Percentiles rank a stretch among this genome's conserved stretches.
phyloP scores from a whole-genome alignment of 2,329 filamentous ascomycete genomes.

The Pseudonectria foliicola region DNA sequence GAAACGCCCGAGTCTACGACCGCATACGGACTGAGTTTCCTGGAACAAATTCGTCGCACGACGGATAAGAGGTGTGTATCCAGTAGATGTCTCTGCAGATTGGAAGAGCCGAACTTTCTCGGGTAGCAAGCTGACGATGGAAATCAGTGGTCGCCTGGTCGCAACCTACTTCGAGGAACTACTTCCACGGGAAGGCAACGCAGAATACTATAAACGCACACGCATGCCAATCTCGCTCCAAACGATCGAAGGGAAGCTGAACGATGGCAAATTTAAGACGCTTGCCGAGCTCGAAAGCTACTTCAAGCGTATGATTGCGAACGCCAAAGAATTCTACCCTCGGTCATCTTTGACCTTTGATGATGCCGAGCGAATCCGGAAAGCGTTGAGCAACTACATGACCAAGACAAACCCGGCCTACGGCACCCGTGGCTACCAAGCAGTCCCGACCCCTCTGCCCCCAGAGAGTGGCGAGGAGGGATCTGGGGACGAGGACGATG shows the following conservation, averaged over 20 bases:
- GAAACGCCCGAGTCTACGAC: slow-evolving; percentile 65
- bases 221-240: slow-evolving; percentile 73
- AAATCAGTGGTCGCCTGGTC: slow-evolving; percentile 62
- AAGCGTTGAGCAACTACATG: slow-evolving; percentile 84
- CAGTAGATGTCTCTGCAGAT: not conserved
- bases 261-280: slow-evolving; percentile 58
- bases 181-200: slow-evolving; percentile 54
- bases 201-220: slow-evolving; percentile 72
- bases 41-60: slow-evolving; percentile 68
- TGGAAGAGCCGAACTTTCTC: not conserved
- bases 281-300: slow-evolving; percentile 75
- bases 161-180: slow-evolving; percentile 69
- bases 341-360: slow-evolving; percentile 66
- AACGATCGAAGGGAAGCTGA: slow-evolving; percentile 68
- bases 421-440: slow-evolving; percentile 57
- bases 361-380: slow-evolving; percentile 80
- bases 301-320: slow-evolving; percentile 80
- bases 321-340: slow-evolving; percentile 78
- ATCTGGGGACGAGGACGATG: slow-evolving; percentile 24
- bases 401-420: slow-evolving; percentile 81
- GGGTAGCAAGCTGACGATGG: slow-evolving; percentile 13
- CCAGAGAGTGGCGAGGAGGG: slow-evolving; percentile 24
- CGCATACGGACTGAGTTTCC: slow-evolving; percentile 62
- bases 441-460: slow-evolving; percentile 66
- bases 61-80: slow-evolving; percentile 70